A percentile compares a stretch with the other conserved stretches of the same genome.
Conservation (phyloP, 148 eudicot species). For the Diospyros lotus region DNA sequence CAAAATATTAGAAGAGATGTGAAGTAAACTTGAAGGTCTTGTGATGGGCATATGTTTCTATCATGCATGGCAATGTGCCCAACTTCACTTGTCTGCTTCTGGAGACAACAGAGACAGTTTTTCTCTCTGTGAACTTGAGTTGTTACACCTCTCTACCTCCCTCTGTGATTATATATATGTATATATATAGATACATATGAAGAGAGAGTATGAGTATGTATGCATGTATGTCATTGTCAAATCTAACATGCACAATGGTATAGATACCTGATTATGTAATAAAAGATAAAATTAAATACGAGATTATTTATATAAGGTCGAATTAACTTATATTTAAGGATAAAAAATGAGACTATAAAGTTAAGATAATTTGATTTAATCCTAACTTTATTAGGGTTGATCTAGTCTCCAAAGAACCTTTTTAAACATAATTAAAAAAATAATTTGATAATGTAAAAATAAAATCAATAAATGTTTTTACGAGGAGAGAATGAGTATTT, state of each 20-base stretch:
- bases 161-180: neutral
- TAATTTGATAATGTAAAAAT: too few relatives aligned
- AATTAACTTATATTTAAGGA: too few relatives aligned
- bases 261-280: neutral
- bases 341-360: too few relatives aligned
- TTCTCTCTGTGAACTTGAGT: slow-evolving; percentile 13
- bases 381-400: too few relatives aligned
- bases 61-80: slow-evolving; percentile 19
- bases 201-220: neutral
- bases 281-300: neutral
- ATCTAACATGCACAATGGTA: too few relatives aligned
- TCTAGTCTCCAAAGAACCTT: too few relatives aligned
- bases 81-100: slow-evolving; percentile 16
- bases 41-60: slow-evolving; percentile 1
- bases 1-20: neutral
- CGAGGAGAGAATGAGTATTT: too few relatives aligned
- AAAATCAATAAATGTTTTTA: too few relatives aligned
- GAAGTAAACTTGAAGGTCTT: slow-evolving; percentile 10
- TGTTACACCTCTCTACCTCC: slow-evolving; percentile 10
- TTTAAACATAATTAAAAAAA: too few relatives aligned
- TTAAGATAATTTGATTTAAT: too few relatives aligned
- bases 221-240: too few relatives aligned
- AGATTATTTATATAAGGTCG: too few relatives aligned
- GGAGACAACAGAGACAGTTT: slow-evolving; percentile 17
- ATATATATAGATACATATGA: neutral